phyloP scores from a whole-genome alignment of 331 rosid species.

The Cucumis variabilis region DNA sequence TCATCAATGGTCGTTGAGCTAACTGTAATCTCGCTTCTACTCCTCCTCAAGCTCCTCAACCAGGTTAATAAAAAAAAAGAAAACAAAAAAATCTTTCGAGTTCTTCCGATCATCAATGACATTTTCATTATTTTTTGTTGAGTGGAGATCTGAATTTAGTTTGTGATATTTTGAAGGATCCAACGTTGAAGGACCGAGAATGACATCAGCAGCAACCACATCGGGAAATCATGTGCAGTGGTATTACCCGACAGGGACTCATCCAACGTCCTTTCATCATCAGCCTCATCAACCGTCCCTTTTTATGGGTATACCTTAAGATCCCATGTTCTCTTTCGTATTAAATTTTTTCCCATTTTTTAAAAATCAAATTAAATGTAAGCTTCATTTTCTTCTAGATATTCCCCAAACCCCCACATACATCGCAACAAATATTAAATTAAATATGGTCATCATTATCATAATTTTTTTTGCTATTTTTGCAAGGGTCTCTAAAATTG shows the following conservation, averaged over 20 bases:
- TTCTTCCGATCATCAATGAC: neutral
- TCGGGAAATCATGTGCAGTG: constrained; percentile 70
- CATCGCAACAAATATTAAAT: no score
- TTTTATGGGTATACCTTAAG: constrained; percentile 62
- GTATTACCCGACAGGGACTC: constrained; percentile 71
- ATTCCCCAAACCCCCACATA: constrained; percentile 59
- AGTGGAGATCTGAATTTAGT: constrained; percentile 3
- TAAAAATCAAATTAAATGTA: neutral
- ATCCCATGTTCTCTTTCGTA: neutral
- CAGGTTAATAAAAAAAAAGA: neutral
- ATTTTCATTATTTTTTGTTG: neutral
- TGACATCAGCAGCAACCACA: constrained; percentile 42
- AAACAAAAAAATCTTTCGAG: no score
- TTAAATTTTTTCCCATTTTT: neutral
- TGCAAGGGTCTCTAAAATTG: no score
- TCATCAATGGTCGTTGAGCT: constrained; percentile 86
- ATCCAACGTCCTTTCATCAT: constrained; percentile 52
- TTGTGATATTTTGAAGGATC: constrained; percentile 40
- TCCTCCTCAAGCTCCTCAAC: constrained; percentile 53
- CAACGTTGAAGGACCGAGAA: constrained; percentile 58
- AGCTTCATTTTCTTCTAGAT: constrained; percentile 46
- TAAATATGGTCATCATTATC: no score
- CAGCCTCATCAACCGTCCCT: constrained; percentile 64
- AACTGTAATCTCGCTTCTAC: constrained; percentile 82
- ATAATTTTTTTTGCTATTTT: no score